Conservation (phyloP, 257 asterid genomes). For the Marsdenia floribunda region DNA sequence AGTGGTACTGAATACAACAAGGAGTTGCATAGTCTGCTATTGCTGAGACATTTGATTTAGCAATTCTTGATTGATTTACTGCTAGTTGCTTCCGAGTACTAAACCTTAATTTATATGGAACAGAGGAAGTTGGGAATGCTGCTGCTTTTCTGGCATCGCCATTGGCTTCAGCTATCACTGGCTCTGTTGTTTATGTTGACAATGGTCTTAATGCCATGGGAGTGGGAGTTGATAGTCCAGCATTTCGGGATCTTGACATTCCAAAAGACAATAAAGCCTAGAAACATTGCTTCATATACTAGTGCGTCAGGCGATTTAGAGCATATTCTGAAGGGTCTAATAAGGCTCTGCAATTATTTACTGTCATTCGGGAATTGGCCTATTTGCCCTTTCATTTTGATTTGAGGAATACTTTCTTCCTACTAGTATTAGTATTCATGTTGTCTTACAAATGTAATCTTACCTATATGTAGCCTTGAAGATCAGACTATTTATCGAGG, state of each 20-base stretch:
- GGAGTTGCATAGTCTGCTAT: background rate
- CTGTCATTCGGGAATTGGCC: background rate
- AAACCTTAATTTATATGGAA: conserved; percentile 14
- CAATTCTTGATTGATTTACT: background rate
- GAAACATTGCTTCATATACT: conserved; percentile 1
- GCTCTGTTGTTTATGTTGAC: conserved; percentile 69
- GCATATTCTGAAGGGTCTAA: background rate
- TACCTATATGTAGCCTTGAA: background rate
- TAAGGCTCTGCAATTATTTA: conserved; percentile 10
- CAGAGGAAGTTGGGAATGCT: conserved; percentile 82
- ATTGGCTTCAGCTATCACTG: conserved; percentile 77
- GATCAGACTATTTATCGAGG: background rate
- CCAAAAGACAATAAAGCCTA: conserved; percentile 48
- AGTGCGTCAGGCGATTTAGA: background rate
- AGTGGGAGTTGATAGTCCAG: conserved; percentile 83
- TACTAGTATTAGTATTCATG: background rate
- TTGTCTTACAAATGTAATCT: conserved; percentile 1
- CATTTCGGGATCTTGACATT: conserved; percentile 50
- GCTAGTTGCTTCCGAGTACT: conserved; percentile 11
- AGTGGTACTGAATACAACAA: background rate
- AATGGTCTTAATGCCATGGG: conserved; percentile 86
- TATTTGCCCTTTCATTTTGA: conserved; percentile 13
- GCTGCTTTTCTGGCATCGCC: conserved; percentile 84
- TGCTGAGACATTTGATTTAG: background rate
- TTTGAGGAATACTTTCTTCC: conserved; percentile 9